Conservation (phyloP, 1,284 basidiomycete species). For the Trametes pubescens region DNA sequence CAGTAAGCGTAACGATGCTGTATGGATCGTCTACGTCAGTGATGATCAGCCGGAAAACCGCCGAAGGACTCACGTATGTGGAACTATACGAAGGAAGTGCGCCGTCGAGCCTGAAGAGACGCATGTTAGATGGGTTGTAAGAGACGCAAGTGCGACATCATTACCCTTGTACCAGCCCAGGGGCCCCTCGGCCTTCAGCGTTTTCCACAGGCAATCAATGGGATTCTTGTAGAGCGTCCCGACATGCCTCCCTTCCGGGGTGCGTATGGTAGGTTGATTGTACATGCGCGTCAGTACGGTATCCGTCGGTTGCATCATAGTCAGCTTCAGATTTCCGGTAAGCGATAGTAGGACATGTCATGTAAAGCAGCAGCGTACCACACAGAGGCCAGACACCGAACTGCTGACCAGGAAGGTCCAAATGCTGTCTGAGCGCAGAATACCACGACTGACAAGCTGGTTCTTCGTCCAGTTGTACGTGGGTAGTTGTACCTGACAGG, state of each 20-base stretch:
- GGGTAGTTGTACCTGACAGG: slow-evolving; percentile 87
- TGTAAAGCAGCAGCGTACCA: slow-evolving; percentile 63
- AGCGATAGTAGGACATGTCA: slow-evolving; percentile 4
- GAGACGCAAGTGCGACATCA: no score
- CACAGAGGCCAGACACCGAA: slow-evolving; percentile 90
- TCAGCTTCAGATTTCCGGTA: slow-evolving; percentile 55
- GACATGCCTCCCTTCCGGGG: slow-evolving; percentile 77
- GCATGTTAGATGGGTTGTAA: not conserved
- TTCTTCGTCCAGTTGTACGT: slow-evolving; percentile 95
- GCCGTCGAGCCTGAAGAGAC: slow-evolving; percentile 79
- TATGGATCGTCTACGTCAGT: not conserved
- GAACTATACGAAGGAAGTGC: slow-evolving; percentile 91
- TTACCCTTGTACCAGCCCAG: slow-evolving; percentile 92
- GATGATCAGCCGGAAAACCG: no score
- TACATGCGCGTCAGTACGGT: slow-evolving; percentile 95
- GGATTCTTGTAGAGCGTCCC: slow-evolving; percentile 91
- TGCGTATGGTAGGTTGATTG: slow-evolving; percentile 86
- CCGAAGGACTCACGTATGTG: slow-evolving; percentile 75
- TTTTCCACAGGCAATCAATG: slow-evolving; percentile 97
- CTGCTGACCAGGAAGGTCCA: slow-evolving; percentile 92
- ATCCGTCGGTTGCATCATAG: slow-evolving; percentile 90
- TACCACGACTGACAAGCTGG: slow-evolving; percentile 70
- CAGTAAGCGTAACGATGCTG: slow-evolving; percentile 86
- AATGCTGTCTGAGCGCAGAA: slow-evolving; percentile 76
- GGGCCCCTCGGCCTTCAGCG: slow-evolving; percentile 89